phyloP scores from a whole-genome alignment of 23 red algal species.

The Gracilaria domingensis region DNA sequence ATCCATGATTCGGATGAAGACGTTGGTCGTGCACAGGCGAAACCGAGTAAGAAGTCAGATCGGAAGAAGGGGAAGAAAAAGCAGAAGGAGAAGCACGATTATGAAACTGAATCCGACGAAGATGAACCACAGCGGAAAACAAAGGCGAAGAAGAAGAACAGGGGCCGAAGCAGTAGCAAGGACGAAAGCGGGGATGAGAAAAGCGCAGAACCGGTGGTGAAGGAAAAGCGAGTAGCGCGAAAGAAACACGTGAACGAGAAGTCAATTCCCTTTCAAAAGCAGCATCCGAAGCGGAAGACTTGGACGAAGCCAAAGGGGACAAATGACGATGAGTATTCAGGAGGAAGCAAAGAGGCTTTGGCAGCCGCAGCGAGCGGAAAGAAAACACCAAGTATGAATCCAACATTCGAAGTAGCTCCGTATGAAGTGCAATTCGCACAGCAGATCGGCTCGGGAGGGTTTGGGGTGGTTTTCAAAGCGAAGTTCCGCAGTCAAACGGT shows the following conservation, averaged over 20 bases:
- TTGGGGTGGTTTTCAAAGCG: constrained; percentile 76
- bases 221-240: constrained; percentile 8
- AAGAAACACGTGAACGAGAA: constrained; percentile 41
- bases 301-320: background rate
- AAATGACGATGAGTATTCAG: constrained; percentile 3
- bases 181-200: constrained; percentile 20
- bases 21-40: background rate
- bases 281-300: constrained; percentile 43
- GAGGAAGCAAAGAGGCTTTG: constrained; percentile 46
- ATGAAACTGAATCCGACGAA: constrained; percentile 20
- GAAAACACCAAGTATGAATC: constrained; percentile 74
- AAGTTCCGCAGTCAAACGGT: constrained; percentile 74
- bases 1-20: constrained; percentile 35
- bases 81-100: constrained; percentile 1
- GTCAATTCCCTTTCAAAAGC: constrained; percentile 55
- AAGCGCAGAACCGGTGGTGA: background rate
- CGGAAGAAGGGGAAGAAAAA: constrained; percentile 5
- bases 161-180: background rate
- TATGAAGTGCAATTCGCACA: constrained; percentile 72
- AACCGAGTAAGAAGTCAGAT: background rate
- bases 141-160: constrained; percentile 16
- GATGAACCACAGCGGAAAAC: background rate
- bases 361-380: constrained; percentile 63
- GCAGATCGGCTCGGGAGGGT: constrained; percentile 79
- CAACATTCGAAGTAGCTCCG: constrained; percentile 65